Conservation (phyloP, 768 basidiomycete species). For the Mycena haematopus region DNA sequence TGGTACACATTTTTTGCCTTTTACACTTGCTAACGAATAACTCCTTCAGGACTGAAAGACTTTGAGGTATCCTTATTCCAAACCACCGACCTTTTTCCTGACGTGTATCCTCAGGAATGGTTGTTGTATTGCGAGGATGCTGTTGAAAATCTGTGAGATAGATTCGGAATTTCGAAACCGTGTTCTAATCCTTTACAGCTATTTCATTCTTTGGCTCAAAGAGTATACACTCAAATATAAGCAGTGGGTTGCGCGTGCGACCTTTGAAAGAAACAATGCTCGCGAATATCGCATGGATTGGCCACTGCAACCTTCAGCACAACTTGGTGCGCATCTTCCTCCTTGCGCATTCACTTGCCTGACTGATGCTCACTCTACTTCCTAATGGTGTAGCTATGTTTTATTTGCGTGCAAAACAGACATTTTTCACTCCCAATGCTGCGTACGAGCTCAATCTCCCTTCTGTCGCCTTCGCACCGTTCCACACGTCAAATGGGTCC, state of each 20-base stretch:
- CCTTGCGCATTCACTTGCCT: too few relatives aligned
- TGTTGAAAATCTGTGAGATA: conserved; percentile 73
- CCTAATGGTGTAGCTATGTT: conserved; percentile 56
- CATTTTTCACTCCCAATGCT: conserved; percentile 77
- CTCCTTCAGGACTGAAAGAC: conserved; percentile 65
- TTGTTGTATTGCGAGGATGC: conserved; percentile 77
- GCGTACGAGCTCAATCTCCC: conserved; percentile 76
- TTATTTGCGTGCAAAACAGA: conserved; percentile 74
- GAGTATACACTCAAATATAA: conserved; percentile 65
- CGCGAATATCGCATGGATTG: conserved; percentile 41
- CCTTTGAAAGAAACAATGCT: conserved; percentile 40
- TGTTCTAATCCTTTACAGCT: conserved; percentile 47
- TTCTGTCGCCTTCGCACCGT: conserved; percentile 67
- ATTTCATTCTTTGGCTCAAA: conserved; percentile 82
- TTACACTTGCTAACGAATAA: conserved; percentile 1
- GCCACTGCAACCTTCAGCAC: conserved; percentile 54
- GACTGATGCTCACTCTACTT: too few relatives aligned
- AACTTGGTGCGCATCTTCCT: conserved; percentile 38
- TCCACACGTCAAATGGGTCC: conserved; percentile 50
- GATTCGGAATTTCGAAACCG: conserved; percentile 4
- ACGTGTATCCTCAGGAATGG: conserved; percentile 60
- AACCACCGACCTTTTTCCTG: not conserved
- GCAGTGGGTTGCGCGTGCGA: conserved; percentile 49
- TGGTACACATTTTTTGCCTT: conserved; percentile 5
- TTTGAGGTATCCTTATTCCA: conserved; percentile 52